These are phyloP conservation scores for Dalbergia cochinchinensis DNA, from an alignment of 306 rosid species.

Conservation along the genomic window DNA sequence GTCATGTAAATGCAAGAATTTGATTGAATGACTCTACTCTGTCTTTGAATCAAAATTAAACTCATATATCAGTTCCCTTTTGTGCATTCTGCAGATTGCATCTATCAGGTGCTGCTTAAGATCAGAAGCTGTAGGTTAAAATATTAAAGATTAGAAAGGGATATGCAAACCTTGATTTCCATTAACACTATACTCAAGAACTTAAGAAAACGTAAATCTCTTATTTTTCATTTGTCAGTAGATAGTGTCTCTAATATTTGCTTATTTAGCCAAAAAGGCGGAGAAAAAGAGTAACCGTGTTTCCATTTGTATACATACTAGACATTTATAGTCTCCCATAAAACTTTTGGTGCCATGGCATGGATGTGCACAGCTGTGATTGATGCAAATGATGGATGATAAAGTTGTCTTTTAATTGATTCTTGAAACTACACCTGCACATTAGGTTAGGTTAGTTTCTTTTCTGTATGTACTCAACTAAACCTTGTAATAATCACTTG, in stretches of 20 bases:
- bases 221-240: background rate
- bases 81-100: background rate
- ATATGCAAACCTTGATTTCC: background rate
- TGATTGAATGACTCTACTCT: too few relatives aligned
- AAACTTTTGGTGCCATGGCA: background rate
- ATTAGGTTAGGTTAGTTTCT: constrained; percentile 39
- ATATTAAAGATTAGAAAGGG: constrained; percentile 15
- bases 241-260: background rate
- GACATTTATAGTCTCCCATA: background rate
- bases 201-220: background rate
- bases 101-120: constrained; percentile 7
- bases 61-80: background rate
- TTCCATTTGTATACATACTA: constrained; percentile 2
- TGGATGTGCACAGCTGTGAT: background rate
- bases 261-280: background rate
- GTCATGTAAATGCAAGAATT: too few relatives aligned
- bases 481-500: constrained; percentile 30
- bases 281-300: background rate
- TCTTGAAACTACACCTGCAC: constrained; percentile 20
- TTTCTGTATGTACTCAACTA: constrained; percentile 32
- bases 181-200: background rate
- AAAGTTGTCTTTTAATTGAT: constrained; percentile 35
- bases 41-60: too few relatives aligned
- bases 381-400: constrained; percentile 19
- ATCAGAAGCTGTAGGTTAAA: too few relatives aligned